phyloP scores from a whole-genome alignment of 2,329 filamentous ascomycete genomes.

The Phialophora expanda region DNA sequence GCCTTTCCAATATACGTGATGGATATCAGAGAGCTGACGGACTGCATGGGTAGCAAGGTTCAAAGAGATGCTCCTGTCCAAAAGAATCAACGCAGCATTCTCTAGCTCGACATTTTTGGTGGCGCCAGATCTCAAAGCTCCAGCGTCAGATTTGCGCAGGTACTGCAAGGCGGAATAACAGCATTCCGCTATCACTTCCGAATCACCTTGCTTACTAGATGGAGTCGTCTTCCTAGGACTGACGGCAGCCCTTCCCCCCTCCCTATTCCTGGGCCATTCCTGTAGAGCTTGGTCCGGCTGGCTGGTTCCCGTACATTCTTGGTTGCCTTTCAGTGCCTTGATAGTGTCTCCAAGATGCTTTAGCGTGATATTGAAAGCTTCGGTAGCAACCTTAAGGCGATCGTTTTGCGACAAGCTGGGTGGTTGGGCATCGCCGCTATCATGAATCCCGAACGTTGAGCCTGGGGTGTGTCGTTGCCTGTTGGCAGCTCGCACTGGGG shows the following conservation, averaged over 20 bases:
- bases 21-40: constrained; percentile 30
- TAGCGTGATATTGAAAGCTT: constrained; percentile 53
- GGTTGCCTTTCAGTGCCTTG: constrained; percentile 23
- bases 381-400: constrained; percentile 51
- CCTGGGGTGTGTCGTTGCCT: constrained; percentile 16
- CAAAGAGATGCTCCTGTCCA: constrained; percentile 37
- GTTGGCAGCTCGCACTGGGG: constrained; percentile 36
- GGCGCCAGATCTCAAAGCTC: constrained; percentile 24
- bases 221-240: constrained; percentile 10
- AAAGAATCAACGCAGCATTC: constrained; percentile 36
- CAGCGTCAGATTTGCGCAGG: constrained; percentile 40
- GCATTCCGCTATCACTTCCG: constrained; percentile 46
- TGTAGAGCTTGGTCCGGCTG: constrained; percentile 38
- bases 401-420: constrained; percentile 37
- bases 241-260: constrained; percentile 37
- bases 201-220: constrained; percentile 5
- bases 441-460: constrained; percentile 26
- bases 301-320: constrained; percentile 9
- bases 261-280: constrained; percentile 42
- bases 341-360: constrained; percentile 50
- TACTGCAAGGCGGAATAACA: constrained; percentile 49
- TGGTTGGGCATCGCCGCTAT: constrained; percentile 1
- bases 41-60: constrained; percentile 24
- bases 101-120: constrained; percentile 22
- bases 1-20: constrained; percentile 32